Evolutionary conservation across 352 stramenopile species (phyloP).

Genomic region (Phytophthora idaei): DNA sequence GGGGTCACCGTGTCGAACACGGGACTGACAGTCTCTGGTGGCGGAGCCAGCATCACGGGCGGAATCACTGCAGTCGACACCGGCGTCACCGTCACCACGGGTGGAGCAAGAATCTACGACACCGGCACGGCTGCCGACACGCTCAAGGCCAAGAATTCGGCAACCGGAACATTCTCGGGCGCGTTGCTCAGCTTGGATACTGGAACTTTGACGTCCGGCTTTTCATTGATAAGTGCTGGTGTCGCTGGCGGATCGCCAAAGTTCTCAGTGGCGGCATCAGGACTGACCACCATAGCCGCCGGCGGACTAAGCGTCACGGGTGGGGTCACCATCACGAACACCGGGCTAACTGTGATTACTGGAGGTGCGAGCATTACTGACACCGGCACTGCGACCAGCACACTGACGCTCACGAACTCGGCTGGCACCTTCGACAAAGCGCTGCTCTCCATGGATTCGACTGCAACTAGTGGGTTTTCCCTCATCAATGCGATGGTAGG

Average conservation of each 20-base stretch:
- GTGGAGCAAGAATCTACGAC: constrained; percentile 17
- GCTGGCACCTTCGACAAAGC: constrained; percentile 11
- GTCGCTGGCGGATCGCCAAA: not conserved
- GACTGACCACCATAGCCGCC: not conserved
- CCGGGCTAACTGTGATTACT: constrained; percentile 2
- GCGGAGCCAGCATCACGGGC: constrained; percentile 15
- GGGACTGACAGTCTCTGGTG: constrained; percentile 5
- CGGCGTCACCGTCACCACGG: constrained; percentile 8
- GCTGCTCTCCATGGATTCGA: constrained; percentile 18
- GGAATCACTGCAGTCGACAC: constrained; percentile 3
- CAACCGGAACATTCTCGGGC: not conserved
- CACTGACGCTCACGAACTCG: constrained; percentile 13
- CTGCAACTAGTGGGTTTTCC: constrained; percentile 1
- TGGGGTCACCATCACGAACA: constrained; percentile 6
- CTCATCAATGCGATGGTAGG: constrained; percentile 20
- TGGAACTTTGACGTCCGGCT: not conserved
- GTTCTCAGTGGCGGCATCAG: constrained; percentile 11
- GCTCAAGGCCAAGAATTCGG: constrained; percentile 3
- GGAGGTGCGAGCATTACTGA: constrained; percentile 17
- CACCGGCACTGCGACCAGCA: constrained; percentile 3
- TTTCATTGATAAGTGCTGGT: not conserved
- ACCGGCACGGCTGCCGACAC: not conserved
- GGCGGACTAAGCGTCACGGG: constrained; percentile 15
- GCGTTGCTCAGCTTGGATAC: constrained; percentile 14
- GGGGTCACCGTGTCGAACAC: constrained; percentile 1